Base-by-base conservation (phyloP, 495 filamentous ascomycete genomes). In the Annulohypoxylon maeteangense region DNA sequence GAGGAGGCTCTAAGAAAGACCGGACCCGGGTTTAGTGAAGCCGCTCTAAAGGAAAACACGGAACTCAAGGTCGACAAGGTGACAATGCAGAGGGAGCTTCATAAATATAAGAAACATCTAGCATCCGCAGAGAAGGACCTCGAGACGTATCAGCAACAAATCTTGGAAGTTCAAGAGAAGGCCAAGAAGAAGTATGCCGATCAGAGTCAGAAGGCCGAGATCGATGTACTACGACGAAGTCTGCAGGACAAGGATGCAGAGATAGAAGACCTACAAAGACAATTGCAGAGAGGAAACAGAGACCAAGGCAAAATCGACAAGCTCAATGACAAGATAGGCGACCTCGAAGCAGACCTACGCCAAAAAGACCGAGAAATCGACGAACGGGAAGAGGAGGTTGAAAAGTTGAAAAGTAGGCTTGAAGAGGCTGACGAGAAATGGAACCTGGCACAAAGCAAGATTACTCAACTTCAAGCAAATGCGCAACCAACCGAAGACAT, bases 51-150 rank as follows among this genome's bases (percentile, higher is more conserved):
- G 75, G 95, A 99, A 81, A 98, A 98, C 72, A 95, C 94, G 16
- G 94, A 97, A 66, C 88, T 99, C 42, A 98, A 98, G 80, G 92
- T 97, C 57, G 88, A 94, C 76, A 90, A 91, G 76, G 85, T 95
- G 58, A 94, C 92, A 1, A 90, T 98, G 86, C 89, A 94, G 74
- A 87, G 89, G 53, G 95, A 99, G 67, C 87, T 99, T 11, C 87
- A 90, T 54, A 88, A 88, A 56, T 95, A 94, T 79, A 90, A 90
- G 74, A 97, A 97, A 77, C 88, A 86, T 7, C 83, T 99, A 12
- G 85, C 84, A 34, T 83, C 87, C 40, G 93, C 93, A 27, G 93
- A 98, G 81, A 91, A 90, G 59, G 93, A 87, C 45, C 79, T 96
- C 3, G 93, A 96, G 76, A 81, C 85, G 51, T 97, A 93, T 75